Conservation (phyloP, 176 grass and related monocot genomes). For the Oryza longistaminata region DNA sequence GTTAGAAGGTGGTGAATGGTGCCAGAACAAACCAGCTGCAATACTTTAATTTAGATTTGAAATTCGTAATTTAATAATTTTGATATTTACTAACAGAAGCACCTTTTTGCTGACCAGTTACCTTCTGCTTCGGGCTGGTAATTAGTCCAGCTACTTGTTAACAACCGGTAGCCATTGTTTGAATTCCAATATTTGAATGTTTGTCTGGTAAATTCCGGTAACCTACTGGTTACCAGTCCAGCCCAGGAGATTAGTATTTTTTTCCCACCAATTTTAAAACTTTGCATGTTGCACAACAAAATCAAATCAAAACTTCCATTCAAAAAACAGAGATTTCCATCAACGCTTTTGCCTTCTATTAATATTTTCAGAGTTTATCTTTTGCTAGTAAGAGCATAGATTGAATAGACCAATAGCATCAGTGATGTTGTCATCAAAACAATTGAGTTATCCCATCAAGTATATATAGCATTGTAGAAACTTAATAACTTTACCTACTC, state of each 20-base stretch:
- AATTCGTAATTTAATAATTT: background rate
- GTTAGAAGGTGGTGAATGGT: background rate
- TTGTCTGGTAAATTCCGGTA: background rate
- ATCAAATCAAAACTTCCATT: background rate
- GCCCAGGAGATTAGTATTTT: background rate
- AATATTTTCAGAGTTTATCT: background rate
- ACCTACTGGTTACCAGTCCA: background rate
- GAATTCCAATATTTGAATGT: background rate
- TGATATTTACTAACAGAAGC: background rate
- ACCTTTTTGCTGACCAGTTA: background rate
- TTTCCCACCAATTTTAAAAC: background rate
- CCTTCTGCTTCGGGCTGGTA: background rate
- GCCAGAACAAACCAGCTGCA: background rate
- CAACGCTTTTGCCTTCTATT: background rate
- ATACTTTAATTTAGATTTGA: background rate
- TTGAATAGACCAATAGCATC: background rate
- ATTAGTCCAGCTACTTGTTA: background rate
- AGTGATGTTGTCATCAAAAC: background rate
- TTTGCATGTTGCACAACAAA: background rate
- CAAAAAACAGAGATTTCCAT: background rate
- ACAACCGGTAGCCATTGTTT: background rate
- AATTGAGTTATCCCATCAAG: background rate
- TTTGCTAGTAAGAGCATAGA: background rate
- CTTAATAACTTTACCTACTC: background rate
- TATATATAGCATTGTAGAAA: slow-evolving; percentile 4